These are phyloP conservation scores for Hypoxylon sp. DNA, from an alignment of 2,329 filamentous ascomycete species.

Conservation along the genomic window DNA sequence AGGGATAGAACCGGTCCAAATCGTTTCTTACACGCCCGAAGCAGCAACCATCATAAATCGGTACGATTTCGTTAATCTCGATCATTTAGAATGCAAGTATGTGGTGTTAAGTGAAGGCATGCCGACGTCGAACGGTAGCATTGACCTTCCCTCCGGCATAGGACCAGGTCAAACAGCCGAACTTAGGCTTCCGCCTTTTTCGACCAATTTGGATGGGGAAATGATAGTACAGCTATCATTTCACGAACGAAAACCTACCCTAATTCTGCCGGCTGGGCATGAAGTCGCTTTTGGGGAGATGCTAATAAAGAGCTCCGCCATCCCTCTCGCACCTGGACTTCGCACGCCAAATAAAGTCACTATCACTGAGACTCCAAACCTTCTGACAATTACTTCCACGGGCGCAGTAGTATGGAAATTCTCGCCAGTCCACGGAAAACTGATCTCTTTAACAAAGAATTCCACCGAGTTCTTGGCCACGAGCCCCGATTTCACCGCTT, in stretches of 20 bases:
- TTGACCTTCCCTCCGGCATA: slow-evolving; percentile 50
- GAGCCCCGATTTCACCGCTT: slow-evolving; percentile 59
- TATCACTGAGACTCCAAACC: slow-evolving; percentile 45
- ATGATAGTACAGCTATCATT: slow-evolving; percentile 51
- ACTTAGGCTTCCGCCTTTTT: slow-evolving; percentile 41
- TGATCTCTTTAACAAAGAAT: slow-evolving; percentile 51
- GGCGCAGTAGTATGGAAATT: slow-evolving; percentile 50
- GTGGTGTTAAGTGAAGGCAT: slow-evolving; percentile 50
- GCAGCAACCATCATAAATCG: slow-evolving; percentile 56
- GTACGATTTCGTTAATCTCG: slow-evolving; percentile 60
- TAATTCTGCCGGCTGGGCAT: slow-evolving; percentile 47
- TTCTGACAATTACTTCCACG: slow-evolving; percentile 48
- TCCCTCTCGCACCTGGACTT: slow-evolving; percentile 1
- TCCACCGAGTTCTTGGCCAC: slow-evolving; percentile 47
- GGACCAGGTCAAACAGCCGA: slow-evolving; percentile 50
- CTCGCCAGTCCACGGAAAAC: slow-evolving; percentile 47
- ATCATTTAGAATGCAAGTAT: slow-evolving; percentile 57
- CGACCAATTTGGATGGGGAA: slow-evolving; percentile 39
- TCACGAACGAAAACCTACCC: slow-evolving; percentile 46
- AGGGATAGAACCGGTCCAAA: slow-evolving; percentile 62
- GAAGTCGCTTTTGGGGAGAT: slow-evolving; percentile 54
- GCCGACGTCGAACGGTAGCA: slow-evolving; percentile 43
- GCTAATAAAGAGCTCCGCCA: slow-evolving; percentile 30
- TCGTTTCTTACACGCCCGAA: slow-evolving; percentile 56
- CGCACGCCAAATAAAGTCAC: slow-evolving; percentile 36